Base-by-base conservation (phyloP, 306 rosid genomes). In the Rosa chinensis region DNA sequence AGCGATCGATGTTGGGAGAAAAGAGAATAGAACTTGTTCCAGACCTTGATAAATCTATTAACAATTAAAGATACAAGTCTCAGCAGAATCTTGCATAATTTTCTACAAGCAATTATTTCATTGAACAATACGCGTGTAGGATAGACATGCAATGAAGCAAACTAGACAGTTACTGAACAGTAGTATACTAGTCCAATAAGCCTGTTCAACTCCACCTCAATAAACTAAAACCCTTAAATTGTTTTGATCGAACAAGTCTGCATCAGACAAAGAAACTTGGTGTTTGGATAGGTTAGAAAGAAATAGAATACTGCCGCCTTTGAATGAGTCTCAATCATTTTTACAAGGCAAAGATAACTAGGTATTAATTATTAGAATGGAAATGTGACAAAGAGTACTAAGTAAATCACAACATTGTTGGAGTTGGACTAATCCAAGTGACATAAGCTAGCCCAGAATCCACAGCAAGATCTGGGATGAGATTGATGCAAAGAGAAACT, bases 291-390 rank as follows among this genome's bases (percentile, higher is more conserved):
- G 21, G 71, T 10, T 23, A 37, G 8, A 43, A 16, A 53, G 2
- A 42, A 42, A 52, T 78, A 50, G 28, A 66, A 73, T 10, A 53
- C 18, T 50, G 56, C 68, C 39, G 43, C 48, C 74, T 17, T 53
- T 64, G 75, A 74, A 66, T 3, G 50, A 66, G 79, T 80, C 79
- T 66, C 45, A 28, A 35, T 74, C 79, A 44, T 63, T 37, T 3
- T 16, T 9, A 55, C 32, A 62, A 44, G 6, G 37, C 49, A 32
- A 76, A 28, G 11, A 75, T 14, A 62, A 28, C 79, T 13, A 45
- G 35, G 23, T 17, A 52, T 32, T 63, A 6, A 25, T 58, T 3
- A 10, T 4, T 9, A 8, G 63, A 1, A 58, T 21, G 63, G 32
- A 58, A 8, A 3, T 21, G 3, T 58, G 64, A 21, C 32, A 21